phyloP scores from a whole-genome alignment of 768 basidiomycete species.

The Pleurotus pulmonarius region DNA sequence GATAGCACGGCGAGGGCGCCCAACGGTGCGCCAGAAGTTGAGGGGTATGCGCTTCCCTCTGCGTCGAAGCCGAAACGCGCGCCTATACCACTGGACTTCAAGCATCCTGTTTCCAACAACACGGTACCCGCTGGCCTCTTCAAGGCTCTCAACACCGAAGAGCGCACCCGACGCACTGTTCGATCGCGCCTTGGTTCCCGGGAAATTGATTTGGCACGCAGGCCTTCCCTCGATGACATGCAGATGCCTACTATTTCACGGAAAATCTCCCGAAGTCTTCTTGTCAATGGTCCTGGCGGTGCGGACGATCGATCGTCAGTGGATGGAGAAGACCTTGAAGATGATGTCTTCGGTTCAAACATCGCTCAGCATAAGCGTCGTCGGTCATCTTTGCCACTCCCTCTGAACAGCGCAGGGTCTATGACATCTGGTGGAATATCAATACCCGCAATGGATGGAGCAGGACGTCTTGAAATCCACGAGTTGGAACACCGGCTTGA shows the following conservation, averaged over 20 bases:
- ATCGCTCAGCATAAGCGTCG: constrained; percentile 36
- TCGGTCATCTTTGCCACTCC: constrained; percentile 55
- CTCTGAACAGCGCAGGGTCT: constrained; percentile 42
- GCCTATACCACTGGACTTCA: constrained; percentile 77
- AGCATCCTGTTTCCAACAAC: constrained; percentile 48
- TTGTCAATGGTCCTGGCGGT: constrained; percentile 57
- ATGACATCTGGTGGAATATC: constrained; percentile 42
- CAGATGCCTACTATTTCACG: constrained; percentile 68
- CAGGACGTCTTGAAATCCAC: constrained; percentile 55
- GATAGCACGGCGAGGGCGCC: constrained; percentile 33
- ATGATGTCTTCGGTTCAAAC: constrained; percentile 33
- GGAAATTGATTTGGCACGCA: constrained; percentile 64
- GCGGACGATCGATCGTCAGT: constrained; percentile 16
- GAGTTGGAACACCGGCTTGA: constrained; percentile 60
- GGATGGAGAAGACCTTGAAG: constrained; percentile 20
- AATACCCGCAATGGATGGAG: constrained; percentile 44
- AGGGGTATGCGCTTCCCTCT: constrained; percentile 23
- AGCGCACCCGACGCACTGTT: constrained; percentile 65
- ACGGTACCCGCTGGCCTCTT: constrained; percentile 85
- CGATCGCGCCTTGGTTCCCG: constrained; percentile 73
- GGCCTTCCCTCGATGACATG: constrained; percentile 76
- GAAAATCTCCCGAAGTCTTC: constrained; percentile 46
- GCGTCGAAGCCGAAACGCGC: constrained; percentile 51
- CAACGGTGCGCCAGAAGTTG: constrained; percentile 18
- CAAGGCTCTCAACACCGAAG: constrained; percentile 73